Conservation (phyloP, 164 flowering plant species). For the Magnolia changhungtana region DNA sequence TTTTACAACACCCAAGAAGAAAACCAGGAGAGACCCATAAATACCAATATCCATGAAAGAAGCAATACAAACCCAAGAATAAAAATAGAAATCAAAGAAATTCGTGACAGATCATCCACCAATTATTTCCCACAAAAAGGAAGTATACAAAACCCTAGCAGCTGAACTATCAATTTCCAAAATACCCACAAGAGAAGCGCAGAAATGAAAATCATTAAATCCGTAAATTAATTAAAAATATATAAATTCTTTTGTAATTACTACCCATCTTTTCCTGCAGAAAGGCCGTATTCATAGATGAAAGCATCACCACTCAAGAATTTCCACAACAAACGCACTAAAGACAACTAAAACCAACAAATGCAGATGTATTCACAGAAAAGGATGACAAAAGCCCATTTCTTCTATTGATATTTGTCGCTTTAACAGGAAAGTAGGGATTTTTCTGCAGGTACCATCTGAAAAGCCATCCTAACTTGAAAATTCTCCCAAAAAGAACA, state of each 20-base stretch:
- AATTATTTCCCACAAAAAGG: neutral
- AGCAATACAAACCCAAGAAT: neutral
- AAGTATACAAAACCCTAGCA: neutral
- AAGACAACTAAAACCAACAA: neutral
- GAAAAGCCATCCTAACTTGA: neutral
- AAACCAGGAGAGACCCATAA: neutral
- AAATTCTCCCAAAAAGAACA: too few relatives aligned
- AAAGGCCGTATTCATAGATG: neutral
- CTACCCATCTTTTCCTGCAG: neutral
- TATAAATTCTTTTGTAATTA: neutral
- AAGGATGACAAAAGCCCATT: neutral
- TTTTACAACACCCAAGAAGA: neutral
- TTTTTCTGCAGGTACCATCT: neutral
- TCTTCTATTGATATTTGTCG: too few relatives aligned
- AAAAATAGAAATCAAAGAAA: too few relatives aligned
- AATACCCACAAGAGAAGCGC: too few relatives aligned
- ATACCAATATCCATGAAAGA: neutral
- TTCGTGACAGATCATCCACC: neutral
- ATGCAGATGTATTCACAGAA: neutral
- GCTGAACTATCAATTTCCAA: too few relatives aligned
- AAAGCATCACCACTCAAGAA: neutral
- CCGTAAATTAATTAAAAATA: too few relatives aligned
- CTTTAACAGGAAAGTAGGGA: neutral
- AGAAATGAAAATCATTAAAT: too few relatives aligned
- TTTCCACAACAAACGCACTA: neutral